phyloP scores from a whole-genome alignment of 2,329 filamentous ascomycete species.

The Claviceps sp. region DNA sequence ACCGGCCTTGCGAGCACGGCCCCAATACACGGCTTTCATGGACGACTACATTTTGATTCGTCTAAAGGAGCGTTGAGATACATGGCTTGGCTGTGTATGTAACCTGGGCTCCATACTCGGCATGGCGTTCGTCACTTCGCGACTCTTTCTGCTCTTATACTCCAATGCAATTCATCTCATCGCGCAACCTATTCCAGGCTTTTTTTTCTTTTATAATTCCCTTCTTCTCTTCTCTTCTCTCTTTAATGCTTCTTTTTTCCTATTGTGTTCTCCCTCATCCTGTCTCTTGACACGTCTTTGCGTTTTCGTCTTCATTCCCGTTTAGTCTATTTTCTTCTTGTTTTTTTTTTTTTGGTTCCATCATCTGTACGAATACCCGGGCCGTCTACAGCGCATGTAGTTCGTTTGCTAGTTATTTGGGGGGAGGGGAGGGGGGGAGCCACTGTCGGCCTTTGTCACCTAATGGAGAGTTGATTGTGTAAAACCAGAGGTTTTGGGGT shows the following conservation, averaged over 20 bases:
- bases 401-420: background rate
- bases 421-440: background rate
- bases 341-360: background rate
- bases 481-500: too few relatives aligned
- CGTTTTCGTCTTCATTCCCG: background rate
- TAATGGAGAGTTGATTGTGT: background rate
- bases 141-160: background rate
- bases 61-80: too few relatives aligned
- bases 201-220: background rate
- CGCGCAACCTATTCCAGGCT: too few relatives aligned
- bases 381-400: background rate
- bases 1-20: too few relatives aligned
- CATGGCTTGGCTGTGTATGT: too few relatives aligned
- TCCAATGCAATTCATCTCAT: background rate
- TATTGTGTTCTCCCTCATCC: too few relatives aligned
- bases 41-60: too few relatives aligned
- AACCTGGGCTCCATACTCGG: too few relatives aligned
- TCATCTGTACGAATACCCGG: conserved; percentile 8
- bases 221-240: background rate
- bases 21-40: too few relatives aligned
- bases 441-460: background rate
- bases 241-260: background rate
- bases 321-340: background rate
- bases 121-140: too few relatives aligned
- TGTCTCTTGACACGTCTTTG: background rate